These are phyloP conservation scores for Diaporthe ilicicola DNA, from an alignment of 2,329 filamentous ascomycete genomes.

Conservation along the genomic window DNA sequence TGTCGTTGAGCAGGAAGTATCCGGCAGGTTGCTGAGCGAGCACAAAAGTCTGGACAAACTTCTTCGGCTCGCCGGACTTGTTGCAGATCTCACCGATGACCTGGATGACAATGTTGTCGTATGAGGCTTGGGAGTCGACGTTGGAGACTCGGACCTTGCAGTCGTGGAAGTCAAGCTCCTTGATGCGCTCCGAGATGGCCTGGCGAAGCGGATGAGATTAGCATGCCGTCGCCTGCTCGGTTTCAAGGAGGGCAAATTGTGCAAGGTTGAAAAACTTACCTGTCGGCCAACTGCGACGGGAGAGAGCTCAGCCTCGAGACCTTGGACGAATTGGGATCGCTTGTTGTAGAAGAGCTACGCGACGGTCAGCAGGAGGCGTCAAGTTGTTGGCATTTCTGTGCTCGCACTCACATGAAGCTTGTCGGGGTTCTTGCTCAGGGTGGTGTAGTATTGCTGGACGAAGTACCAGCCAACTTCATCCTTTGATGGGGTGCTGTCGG, in stretches of 20 bases:
- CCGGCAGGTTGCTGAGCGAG: constrained; percentile 95
- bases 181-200: constrained; percentile 95
- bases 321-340: constrained; percentile 92
- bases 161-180: constrained; percentile 91
- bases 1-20: constrained; percentile 98
- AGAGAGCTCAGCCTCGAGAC: constrained; percentile 88
- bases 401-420: constrained; percentile 78
- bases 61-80: constrained; percentile 88
- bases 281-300: constrained; percentile 86
- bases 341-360: constrained; percentile 90
- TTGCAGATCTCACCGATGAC: constrained; percentile 98
- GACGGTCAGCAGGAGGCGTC: not conserved
- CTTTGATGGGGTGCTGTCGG: constrained; percentile 69
- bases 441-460: constrained; percentile 99
- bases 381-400: not conserved
- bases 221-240: not conserved
- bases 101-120: constrained; percentile 94
- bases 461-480: constrained; percentile 99
- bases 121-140: constrained; percentile 93
- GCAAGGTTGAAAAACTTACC: constrained; percentile 63
- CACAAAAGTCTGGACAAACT: constrained; percentile 98
- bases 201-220: constrained; percentile 45
- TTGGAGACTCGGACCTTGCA: constrained; percentile 99
- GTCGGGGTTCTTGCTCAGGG: constrained; percentile 90
- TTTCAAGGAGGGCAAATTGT: not conserved